Evolutionary conservation across 2,329 filamentous ascomycete genomes (phyloP).

Genomic region (Penicillium janthinellum): DNA sequence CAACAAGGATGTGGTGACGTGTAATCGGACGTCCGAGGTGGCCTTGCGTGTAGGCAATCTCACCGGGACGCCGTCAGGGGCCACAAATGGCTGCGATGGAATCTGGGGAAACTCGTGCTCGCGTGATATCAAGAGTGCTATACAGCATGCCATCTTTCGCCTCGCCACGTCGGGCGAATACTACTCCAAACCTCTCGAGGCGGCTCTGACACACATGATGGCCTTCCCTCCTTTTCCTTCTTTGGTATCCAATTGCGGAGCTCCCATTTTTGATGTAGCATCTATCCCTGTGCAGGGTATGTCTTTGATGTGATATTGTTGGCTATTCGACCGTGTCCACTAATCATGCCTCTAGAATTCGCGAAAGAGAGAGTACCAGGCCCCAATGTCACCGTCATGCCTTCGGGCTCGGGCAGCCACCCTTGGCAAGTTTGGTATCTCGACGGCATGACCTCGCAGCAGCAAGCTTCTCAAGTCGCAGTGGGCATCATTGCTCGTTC

Average conservation of each 20-base stretch:
- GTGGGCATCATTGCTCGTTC: constrained; percentile 41
- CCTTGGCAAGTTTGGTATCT: constrained; percentile 44
- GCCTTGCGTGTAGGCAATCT: constrained; percentile 41
- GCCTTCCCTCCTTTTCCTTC: constrained; percentile 27
- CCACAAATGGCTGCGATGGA: constrained; percentile 42
- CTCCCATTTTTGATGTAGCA: constrained; percentile 36
- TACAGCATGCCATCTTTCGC: constrained; percentile 32
- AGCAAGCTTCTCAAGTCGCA: constrained; percentile 41
- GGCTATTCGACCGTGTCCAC: background rate
- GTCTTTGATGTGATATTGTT: constrained; percentile 7
- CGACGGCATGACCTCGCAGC: constrained; percentile 33
- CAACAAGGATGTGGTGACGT: constrained; percentile 29
- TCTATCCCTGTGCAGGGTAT: constrained; percentile 38
- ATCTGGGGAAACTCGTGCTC: constrained; percentile 41
- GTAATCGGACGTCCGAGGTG: constrained; percentile 41
- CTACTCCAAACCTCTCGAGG: constrained; percentile 35
- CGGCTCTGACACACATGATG: constrained; percentile 33
- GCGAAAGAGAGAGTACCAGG: constrained; percentile 33
- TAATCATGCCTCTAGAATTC: constrained; percentile 32
- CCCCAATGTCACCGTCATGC: constrained; percentile 30
- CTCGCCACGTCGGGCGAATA: constrained; percentile 30
- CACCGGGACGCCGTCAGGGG: constrained; percentile 36
- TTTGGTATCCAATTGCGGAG: constrained; percentile 31
- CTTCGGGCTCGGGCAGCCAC: constrained; percentile 29
- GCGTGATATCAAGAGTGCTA: constrained; percentile 30